Base-by-base conservation (phyloP, 352 stramenopile species). In the Blastocystis sp. region DNA sequence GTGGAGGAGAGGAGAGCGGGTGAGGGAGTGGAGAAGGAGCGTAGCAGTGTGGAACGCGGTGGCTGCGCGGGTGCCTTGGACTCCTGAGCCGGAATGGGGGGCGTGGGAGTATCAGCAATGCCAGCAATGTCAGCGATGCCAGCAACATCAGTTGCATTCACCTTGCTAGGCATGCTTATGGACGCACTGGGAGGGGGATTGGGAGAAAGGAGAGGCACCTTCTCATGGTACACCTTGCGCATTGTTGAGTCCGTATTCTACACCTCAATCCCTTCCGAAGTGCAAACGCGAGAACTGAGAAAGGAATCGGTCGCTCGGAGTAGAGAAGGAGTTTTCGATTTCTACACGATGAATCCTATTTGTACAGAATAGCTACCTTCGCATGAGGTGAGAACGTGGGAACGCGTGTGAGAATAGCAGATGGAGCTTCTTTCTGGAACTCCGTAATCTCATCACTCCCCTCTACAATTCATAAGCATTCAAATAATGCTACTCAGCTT, bases 151-250 rank as follows among this genome's bases (percentile, higher is more conserved):
- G 28, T 34, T 34, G 28, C 28, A 34, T 34, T 34, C 28, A 34
- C 28, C 28, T 34, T 34, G 28, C 28, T 34, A 34, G 28, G 28
- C 28, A 34, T 34, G 28, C 28, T 34, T 34, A 34, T 34, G 28
- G 28, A 34, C 28, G 28, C 28, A 34, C 28, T 34, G 28, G 28
- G 28, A 34, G 28, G 28, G 28, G 28, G 28, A 34, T 34, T 34
- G 28, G 28, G 28, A 34, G 28, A 34, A 34, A 34, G 48, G 66
- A 2, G 52, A 76, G 6, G n/a, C 40, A 48, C 17, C n/a, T 11
- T 54, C 42, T 84, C 74, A 70, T 84, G 74, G 69, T 70, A 84
- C n/a, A 84, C 74, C 42, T 84, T 84, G 3, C 74, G 52, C 34
- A 84, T n/a, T 14, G 57, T 68, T 10, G 74, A 66, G 10, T 84